Evolutionary conservation across 495 filamentous ascomycete genomes (phyloP).

Genomic region (Neurospora sp.): DNA sequence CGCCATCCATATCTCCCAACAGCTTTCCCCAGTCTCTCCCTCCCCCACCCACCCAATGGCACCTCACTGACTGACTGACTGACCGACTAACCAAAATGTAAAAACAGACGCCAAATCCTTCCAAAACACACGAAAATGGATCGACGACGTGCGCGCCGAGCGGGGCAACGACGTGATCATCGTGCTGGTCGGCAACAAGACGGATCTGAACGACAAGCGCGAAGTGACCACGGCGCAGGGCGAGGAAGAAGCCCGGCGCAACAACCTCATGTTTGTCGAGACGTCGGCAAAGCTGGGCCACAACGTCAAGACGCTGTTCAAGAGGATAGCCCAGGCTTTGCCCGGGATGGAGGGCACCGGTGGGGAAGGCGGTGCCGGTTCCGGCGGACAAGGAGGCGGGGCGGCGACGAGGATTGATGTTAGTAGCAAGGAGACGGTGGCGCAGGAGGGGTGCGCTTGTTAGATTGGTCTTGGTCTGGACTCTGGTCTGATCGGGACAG

Average conservation of each 20-base stretch:
- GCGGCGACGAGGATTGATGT: slow-evolving; percentile 70
- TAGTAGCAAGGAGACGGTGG: slow-evolving; percentile 63
- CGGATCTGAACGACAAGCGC: slow-evolving; percentile 92
- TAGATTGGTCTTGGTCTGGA: slow-evolving; percentile 26
- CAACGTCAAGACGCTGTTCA: slow-evolving; percentile 95
- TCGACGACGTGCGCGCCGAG: slow-evolving; percentile 94
- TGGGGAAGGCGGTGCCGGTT: slow-evolving; percentile 9
- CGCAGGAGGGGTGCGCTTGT: slow-evolving; percentile 76
- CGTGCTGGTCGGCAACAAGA: slow-evolving; percentile 97
- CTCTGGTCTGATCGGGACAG: neutral
- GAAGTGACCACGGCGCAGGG: slow-evolving; percentile 91
- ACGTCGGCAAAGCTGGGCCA: slow-evolving; percentile 97
- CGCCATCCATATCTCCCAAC: neutral
- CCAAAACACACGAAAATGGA: slow-evolving; percentile 97
- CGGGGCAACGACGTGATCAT: slow-evolving; percentile 97
- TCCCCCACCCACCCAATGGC: too few relatives aligned
- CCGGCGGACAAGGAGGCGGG: neutral
- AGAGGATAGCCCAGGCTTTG: slow-evolving; percentile 92
- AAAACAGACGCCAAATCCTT: slow-evolving; percentile 73
- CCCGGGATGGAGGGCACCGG: slow-evolving; percentile 93
- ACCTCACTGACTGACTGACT: too few relatives aligned
- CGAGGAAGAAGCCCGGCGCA: slow-evolving; percentile 97
- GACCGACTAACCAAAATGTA: neutral
- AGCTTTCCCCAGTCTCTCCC: too few relatives aligned
- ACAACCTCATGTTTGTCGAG: slow-evolving; percentile 95